A percentile compares a stretch with the other conserved stretches of the same genome.
Evolutionary conservation across 2,329 filamentous ascomycete genomes (phyloP).

Genomic region (Thelonectria discophora): DNA sequence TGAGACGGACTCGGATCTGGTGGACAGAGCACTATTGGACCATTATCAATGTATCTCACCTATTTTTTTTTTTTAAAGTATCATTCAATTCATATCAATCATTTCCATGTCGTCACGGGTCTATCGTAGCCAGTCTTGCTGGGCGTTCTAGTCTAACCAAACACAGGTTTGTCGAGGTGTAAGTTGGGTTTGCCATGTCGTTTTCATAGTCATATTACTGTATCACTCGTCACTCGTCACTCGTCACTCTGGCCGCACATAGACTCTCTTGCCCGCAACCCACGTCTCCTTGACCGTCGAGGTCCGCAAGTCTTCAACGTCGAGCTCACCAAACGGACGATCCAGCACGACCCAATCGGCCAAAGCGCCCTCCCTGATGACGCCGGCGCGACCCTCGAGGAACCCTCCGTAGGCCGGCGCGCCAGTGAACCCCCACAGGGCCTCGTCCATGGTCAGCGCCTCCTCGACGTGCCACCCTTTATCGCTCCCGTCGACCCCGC

Average conservation of each 20-base stretch:
- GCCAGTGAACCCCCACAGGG: constrained; percentile 68
- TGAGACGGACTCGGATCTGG: neutral
- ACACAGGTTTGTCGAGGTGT: neutral
- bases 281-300: constrained; percentile 72
- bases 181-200: neutral
- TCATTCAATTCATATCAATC: neutral
- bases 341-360: constrained; percentile 79
- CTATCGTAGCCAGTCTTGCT: too few relatives aligned
- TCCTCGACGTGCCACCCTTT: constrained; percentile 69
- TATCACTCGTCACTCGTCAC: neutral
- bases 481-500: constrained; percentile 55
- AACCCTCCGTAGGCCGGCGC: constrained; percentile 68
- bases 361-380: constrained; percentile 67
- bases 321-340: constrained; percentile 59
- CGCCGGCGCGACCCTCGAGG: constrained; percentile 65
- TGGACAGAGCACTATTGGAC: neutral
- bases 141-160: neutral
- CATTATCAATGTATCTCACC: neutral
- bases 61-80: neutral
- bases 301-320: constrained; percentile 61
- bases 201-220: neutral
- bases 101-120: neutral
- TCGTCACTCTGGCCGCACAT: constrained; percentile 34
- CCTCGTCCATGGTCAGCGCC: constrained; percentile 65
- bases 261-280: constrained; percentile 67